phyloP scores from a whole-genome alignment of 345 rosid genomes.

The Murraya koenigii region DNA sequence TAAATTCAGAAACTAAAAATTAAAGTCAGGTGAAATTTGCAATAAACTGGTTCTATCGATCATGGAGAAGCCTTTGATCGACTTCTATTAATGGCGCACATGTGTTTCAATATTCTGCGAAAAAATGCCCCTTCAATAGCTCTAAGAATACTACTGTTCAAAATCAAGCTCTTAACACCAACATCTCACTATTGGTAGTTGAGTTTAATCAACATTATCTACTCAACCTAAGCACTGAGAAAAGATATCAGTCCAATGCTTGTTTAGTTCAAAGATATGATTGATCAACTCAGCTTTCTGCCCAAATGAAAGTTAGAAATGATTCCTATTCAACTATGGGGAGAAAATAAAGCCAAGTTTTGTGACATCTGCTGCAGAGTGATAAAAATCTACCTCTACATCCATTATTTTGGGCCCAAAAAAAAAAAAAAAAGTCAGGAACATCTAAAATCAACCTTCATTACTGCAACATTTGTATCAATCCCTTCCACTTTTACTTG shows the following conservation, averaged over 20 bases:
- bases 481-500: conserved; percentile 97
- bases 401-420: neutral
- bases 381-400: neutral
- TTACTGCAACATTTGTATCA: conserved; percentile 82
- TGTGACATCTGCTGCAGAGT: conserved; percentile 3
- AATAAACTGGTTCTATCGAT: neutral
- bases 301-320: neutral
- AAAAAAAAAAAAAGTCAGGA: conserved; percentile 12
- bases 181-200: neutral
- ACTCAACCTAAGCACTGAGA: neutral
- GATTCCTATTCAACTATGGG: neutral
- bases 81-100: neutral
- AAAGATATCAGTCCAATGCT: neutral
- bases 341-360: conserved; percentile 1
- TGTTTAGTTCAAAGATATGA: neutral
- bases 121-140: neutral
- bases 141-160: neutral
- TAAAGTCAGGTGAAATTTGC: neutral
- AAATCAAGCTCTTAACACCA: neutral
- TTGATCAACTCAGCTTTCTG: conserved; percentile 3
- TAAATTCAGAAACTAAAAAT: neutral
- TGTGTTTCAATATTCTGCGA: neutral
- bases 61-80: neutral
- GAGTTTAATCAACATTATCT: neutral
- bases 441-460: conserved; percentile 54